Percentiles rank a stretch among this genome's conserved stretches.
Conservation (phyloP, 1,139 yeast species). For the Debaryomyces fabryi region DNA sequence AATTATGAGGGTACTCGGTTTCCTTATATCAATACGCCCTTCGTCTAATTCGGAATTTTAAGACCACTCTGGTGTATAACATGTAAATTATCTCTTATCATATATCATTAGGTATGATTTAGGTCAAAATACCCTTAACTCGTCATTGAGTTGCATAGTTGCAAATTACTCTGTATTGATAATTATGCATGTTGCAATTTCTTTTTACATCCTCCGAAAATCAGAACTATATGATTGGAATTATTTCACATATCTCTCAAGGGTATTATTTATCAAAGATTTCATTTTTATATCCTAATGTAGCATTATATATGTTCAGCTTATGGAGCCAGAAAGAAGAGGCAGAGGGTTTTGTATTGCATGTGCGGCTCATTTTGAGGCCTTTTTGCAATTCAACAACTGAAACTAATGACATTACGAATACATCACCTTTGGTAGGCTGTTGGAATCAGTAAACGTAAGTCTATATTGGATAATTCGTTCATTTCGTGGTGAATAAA, state of each 20-base stretch:
- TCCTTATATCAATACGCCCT: neutral
- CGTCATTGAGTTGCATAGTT: neutral
- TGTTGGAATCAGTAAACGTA: too few relatives aligned
- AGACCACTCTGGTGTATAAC: neutral
- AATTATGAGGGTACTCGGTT: neutral
- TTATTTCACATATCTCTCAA: neutral
- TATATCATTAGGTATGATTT: neutral
- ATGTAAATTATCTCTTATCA: too few relatives aligned
- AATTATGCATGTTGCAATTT: neutral
- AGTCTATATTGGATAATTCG: too few relatives aligned
- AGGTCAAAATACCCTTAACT: neutral
- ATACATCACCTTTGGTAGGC: too few relatives aligned
- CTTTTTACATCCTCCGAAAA: neutral
- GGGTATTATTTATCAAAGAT: neutral
- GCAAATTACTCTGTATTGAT: neutral
- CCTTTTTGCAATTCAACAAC: neutral
- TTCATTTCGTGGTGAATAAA: too few relatives aligned
- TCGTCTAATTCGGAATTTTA: neutral
- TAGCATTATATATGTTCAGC: too few relatives aligned
- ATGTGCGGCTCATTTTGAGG: neutral
- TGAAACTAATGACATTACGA: too few relatives aligned
- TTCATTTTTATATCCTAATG: neutral
- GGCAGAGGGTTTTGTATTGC: neutral
- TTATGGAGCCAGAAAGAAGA: neutral
- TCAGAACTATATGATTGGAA: neutral